A percentile compares a stretch with the other conserved stretches of the same genome.
These are phyloP conservation scores for Chlamydomonas sp. DNA, from an alignment of 139 green algal species.

Conservation along the genomic window DNA sequence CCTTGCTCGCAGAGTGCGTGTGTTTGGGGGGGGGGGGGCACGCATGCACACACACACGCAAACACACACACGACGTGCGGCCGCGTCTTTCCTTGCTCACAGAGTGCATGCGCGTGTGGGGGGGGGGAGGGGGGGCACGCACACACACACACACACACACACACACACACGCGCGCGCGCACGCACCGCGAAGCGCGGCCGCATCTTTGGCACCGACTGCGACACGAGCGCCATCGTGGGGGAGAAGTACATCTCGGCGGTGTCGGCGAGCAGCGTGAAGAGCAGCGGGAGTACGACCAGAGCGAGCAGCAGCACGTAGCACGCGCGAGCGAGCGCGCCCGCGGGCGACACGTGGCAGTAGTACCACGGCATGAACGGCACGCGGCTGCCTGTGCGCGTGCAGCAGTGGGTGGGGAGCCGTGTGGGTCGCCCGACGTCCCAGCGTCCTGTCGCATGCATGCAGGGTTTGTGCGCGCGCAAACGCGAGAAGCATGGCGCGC, in stretches of 20 bases:
- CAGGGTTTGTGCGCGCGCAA: background rate
- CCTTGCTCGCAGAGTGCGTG: too few species aligned
- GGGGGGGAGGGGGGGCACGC: too few species aligned
- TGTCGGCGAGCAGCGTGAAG: constrained; percentile 72
- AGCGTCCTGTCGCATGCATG: background rate
- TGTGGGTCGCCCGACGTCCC: background rate
- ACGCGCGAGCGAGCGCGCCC: constrained; percentile 9
- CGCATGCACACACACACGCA: background rate
- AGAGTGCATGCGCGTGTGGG: too few species aligned
- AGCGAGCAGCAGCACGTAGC: constrained; percentile 31
- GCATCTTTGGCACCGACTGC: constrained; percentile 68
- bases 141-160: constrained; percentile 5
- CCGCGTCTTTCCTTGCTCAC: background rate
- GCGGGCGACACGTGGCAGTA: constrained; percentile 33
- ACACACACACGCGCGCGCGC: background rate
- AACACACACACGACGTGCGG: constrained; percentile 4
- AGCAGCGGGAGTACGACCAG: constrained; percentile 46
- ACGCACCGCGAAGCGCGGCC: constrained; percentile 75
- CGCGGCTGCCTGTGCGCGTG: constrained; percentile 25
- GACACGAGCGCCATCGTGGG: constrained; percentile 70
- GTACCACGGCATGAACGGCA: constrained; percentile 45
- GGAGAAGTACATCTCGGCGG: constrained; percentile 78
- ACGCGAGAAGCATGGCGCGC: background rate
- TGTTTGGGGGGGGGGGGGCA: too few species aligned
- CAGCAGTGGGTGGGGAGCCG: background rate